Base-by-base conservation (phyloP, 371 early-diverging fungal species). In the Haplosporangium sp. region DNA sequence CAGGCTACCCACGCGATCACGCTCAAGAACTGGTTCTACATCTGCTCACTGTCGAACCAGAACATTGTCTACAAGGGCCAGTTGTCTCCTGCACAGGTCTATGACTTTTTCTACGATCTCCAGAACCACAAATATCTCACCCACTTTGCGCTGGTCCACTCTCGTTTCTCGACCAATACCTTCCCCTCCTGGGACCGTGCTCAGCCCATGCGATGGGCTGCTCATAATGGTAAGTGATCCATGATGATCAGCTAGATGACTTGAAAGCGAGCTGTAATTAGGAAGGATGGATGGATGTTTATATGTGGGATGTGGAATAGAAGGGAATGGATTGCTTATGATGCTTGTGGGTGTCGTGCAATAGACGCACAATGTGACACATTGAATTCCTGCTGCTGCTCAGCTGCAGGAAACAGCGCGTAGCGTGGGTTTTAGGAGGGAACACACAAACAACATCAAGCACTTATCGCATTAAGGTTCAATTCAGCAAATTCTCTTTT, bases 161-260 rank as follows among this genome's bases (percentile, higher is more conserved):
- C 98, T 46, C 92, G 99, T 64, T 98, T 98, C 90, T 96, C 97
- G 43, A 98, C 99, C 48, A 98, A 98, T 86, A 98, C 99, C 20
- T 98, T 98, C 83, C 99, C 99, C 14, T 92, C 93, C 14, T 98
- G 99, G 99, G 98, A 98, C 83, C 92, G 98, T 72, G 96, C 98
- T 55, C 99, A 98, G 81, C 99, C 99, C 36, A 93, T 97, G 94
- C 88, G 97, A 68, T 94, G 93, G 94, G 93, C 93, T 74, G 99
- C 98, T 52, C 99, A 98, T 86, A 98, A 98, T 81, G 98, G 96
- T 93, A 88, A 84, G 86, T 61, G 45, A 18, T 16, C 5, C 29
- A 29, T 29, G 29, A 29, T 29, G 29, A 29, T 29, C 29, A 29
- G 29, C 29, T 29, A 29, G 29, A 4, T 29, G 29, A 29, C 29